Base-by-base conservation (phyloP, 768 basidiomycete species). In the Phylloporus sp. region DNA sequence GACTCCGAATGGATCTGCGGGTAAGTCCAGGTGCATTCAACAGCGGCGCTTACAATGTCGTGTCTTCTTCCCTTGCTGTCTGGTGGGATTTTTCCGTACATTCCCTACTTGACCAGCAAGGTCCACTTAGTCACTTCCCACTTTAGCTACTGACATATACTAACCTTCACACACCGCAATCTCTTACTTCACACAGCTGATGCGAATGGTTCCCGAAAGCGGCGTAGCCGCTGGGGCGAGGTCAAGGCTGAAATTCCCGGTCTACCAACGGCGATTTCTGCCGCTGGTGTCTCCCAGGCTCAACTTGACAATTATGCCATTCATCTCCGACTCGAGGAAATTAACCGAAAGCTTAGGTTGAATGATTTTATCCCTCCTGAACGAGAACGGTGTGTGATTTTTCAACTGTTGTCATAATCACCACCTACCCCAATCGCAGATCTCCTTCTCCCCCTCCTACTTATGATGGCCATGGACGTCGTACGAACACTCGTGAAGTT, bases 261-360 rank as follows among this genome's bases (percentile, higher is more conserved):
- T 46, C 69, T 97, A 44, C 96, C 96, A 6, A 95, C 93, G 35
- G 92, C 93, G 37, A 94, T 99, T 54, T 86, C 84, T 55, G 86
- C 89, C 35, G 84, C 87, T 37, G 93, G 95, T 50, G 92, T 99
- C 42, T 92, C 93, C 20, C 91, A 93, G 63, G 84, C 86, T 42
- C 94, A 98, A 67, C 84, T 99, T 44, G 95, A 98, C 70, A 94
- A 92, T 62, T 99, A 99, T 68, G 95, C 96, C 27, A 91, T 94
- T 44, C 92, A 96, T 62, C 76, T 98, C 38, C 80, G 96, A 43
- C 74, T 99, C 39, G 96, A 99, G 69, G 96, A 99, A 71, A 97
- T 99, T 63, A 94, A 95, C 62, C 81, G 91, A 58, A 96, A 97
- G 69, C 76, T 99, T 21, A 74, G 94, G 50, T 70, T 93, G 52